Evolutionary conservation across 2,329 filamentous ascomycete species (phyloP), one percentile per base, ranked within the genome.

Genomic region (Gyromitra esculenta): DNA sequence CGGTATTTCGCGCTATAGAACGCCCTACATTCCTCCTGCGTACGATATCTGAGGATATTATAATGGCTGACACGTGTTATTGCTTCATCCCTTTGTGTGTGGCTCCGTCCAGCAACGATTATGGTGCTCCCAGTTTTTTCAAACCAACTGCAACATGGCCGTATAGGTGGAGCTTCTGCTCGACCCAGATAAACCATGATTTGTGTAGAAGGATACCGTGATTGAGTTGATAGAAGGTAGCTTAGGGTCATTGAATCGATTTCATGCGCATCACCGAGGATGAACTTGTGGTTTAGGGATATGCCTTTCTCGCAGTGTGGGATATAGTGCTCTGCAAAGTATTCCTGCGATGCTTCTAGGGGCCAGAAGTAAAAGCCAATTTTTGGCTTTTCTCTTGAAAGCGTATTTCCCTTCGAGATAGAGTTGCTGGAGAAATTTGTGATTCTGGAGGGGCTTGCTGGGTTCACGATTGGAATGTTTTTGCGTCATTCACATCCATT

Each of bases 281-380:
- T 11, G 25, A 82, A 82, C 45, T 75, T 9, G 68, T 82, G 73
- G 5, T 74, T 79, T 2, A 65, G 50, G 6, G 70, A 3, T 39
- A 81, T 78, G 2, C 80, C 81, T 1, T 64, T 25, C 9, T 80
- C 73, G 59, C 82, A 78, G 31, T 7, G 71, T 1, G 80, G 77
- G 3, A 76, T 66, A 73, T 84, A 84, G 77, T 84, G 78, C 0
- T 76, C 80, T 15, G 69, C 54, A 74, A 84, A 84, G 77, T 82
- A 83, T 8, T 39, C 21, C 6, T 72, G 45, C 7, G 80, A 21
- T 4, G 79, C 72, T 11, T 82, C 79, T 15, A 83, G 1, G 82
- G 83, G 6, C 83, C 82, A n/a, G 11, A 82, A 84, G 52, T 83
- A 83, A 73, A 84, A 74, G 18, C 21, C 54, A 54, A 66, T 50